A percentile compares a stretch with the other conserved stretches of the same genome.
Conservation (phyloP, 1,284 basidiomycete genomes). For the Pisolithus thermaeus region DNA sequence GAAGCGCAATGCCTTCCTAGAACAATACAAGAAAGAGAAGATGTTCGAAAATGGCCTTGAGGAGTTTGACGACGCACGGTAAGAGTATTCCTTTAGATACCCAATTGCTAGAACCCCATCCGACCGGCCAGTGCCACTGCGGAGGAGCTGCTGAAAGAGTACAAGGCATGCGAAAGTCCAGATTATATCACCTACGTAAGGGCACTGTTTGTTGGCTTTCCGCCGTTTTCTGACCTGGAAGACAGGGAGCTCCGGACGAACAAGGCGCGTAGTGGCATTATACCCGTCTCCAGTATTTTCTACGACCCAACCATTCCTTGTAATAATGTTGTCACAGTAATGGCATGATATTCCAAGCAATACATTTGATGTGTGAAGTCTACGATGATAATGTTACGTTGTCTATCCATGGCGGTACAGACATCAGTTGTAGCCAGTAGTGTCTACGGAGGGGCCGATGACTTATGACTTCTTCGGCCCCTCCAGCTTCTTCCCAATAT, state of each 20-base stretch:
- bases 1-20: slow-evolving; percentile 92
- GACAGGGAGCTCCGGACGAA: slow-evolving; percentile 13
- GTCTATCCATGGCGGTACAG: slow-evolving; percentile 12
- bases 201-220: slow-evolving; percentile 9
- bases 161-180: slow-evolving; percentile 87
- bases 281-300: not conserved
- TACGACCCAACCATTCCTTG: not conserved
- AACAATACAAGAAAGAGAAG: slow-evolving; percentile 96
- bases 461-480: slow-evolving; percentile 65
- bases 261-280: slow-evolving; percentile 2
- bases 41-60: slow-evolving; percentile 89
- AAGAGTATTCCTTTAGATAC: slow-evolving; percentile 13
- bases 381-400: slow-evolving; percentile 14
- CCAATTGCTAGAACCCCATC: slow-evolving; percentile 1
- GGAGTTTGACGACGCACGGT: slow-evolving; percentile 94
- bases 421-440: slow-evolving; percentile 14
- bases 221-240: not conserved
- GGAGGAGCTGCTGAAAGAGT: slow-evolving; percentile 83
- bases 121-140: slow-evolving; percentile 61
- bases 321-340: slow-evolving; percentile 2
- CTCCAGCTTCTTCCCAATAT: slow-evolving; percentile 81
- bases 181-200: slow-evolving; percentile 83
- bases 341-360: slow-evolving; percentile 4
- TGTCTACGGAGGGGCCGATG: slow-evolving; percentile 28
- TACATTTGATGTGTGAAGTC: slow-evolving; percentile 23